Base-by-base conservation (phyloP, 768 basidiomycete genomes). In the Agaricus blazei region DNA sequence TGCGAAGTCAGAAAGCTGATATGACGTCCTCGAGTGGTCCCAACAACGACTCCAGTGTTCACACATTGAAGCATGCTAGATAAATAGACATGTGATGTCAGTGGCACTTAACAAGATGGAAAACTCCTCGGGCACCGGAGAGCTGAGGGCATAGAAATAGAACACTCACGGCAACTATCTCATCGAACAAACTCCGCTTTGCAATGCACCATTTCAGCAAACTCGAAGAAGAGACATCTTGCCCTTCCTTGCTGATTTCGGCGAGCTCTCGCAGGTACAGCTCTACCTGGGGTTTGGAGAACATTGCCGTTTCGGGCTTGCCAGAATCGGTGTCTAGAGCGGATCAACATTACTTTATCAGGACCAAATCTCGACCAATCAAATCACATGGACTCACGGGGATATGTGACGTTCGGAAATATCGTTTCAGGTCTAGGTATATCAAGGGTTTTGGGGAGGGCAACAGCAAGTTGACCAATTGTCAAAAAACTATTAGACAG, bases 51-150 rank as follows among this genome's bases (percentile, higher is more conserved):
- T 58, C 69, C 72, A 72, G 28, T 63, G 64, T 54, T 72, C 70
- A 53, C 71, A 74, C n/a, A 69, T 52, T 19, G 64, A 58, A 3
- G 71, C 70, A 53, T 72, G 71, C 72, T 74, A 42, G 48, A 12
- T 8, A 8, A 34, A 34, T 34, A 12, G 28, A 36, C 23, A 42
- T 24, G 26, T 12, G 41, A 36, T 36, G 23, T 42, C 27, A 42
- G 27, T n/a, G 38, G 44, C 44, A 34, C 48, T 41, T 24, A 14
- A 44, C 23, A 34, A 27, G 23, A n/a, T 46, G 37, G 15, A 26
- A 45, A 12, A 19, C 8, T 11, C 23, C 37, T 24, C 31, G 42
- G 31, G 12, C 43, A 36, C 23, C 23, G 31, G 19, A 50, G 1
- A 24, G 24, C n/a, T 23, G 40, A 5, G 49, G 49, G 12, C 24